Conservation (phyloP, 805 yeast genomes). For the Saturnispora sekii region DNA sequence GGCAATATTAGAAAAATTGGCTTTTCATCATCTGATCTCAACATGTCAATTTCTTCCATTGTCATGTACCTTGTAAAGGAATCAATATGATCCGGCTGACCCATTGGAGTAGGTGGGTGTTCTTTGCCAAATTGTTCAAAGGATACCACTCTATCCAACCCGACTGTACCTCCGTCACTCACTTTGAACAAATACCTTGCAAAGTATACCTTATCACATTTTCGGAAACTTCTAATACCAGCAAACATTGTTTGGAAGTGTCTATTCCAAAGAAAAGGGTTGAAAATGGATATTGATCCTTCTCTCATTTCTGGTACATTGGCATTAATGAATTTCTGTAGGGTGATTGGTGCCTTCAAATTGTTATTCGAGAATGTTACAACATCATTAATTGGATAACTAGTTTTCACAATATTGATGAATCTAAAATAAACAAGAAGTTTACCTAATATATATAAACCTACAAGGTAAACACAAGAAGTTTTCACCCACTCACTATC, state of each 20-base stretch:
- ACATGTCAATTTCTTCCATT: slow-evolving; percentile 32
- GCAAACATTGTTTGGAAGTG: slow-evolving; percentile 70
- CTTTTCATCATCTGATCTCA: slow-evolving; percentile 24
- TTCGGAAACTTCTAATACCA: slow-evolving; percentile 42
- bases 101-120: slow-evolving; percentile 25
- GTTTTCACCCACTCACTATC: too few relatives aligned
- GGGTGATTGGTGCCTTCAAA: slow-evolving; percentile 7
- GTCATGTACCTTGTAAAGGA: slow-evolving; percentile 45
- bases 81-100: slow-evolving; percentile 33
- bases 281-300: slow-evolving; percentile 42
- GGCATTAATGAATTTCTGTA: slow-evolving; percentile 17
- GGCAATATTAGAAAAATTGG: slow-evolving; percentile 63
- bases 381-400: slow-evolving; percentile 10
- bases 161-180: slow-evolving; percentile 60
- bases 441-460: slow-evolving; percentile 3
- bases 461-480: slow-evolving; percentile 6
- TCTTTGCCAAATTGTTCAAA: slow-evolving; percentile 20
- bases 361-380: slow-evolving; percentile 2
- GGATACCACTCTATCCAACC: slow-evolving; percentile 63
- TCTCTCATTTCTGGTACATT: slow-evolving; percentile 35
- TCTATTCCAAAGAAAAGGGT: slow-evolving; percentile 62
- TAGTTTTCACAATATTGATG: slow-evolving; percentile 11
- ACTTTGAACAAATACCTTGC: slow-evolving; percentile 57
- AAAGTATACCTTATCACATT: slow-evolving; percentile 49
- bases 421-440: slow-evolving; percentile 8